phyloP scores from a whole-genome alignment of 2,329 filamentous ascomycete genomes.

The Nakataea oryzae region DNA sequence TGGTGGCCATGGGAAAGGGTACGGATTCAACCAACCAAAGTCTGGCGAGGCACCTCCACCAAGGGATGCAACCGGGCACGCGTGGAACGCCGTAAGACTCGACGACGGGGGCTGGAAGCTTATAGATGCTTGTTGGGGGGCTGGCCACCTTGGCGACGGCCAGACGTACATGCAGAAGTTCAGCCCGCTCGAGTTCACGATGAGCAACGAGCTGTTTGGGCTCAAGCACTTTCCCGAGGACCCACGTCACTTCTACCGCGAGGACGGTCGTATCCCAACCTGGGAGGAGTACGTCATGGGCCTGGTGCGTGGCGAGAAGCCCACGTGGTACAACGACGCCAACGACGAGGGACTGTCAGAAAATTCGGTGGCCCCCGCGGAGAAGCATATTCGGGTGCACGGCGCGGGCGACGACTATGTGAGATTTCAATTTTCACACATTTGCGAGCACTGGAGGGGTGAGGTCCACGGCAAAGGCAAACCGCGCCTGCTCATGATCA shows the following conservation, averaged over 20 bases:
- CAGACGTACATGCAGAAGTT: constrained; percentile 59
- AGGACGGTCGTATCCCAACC: constrained; percentile 53
- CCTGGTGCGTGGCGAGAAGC: constrained; percentile 37
- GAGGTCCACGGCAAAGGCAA: constrained; percentile 55
- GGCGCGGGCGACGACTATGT: constrained; percentile 41
- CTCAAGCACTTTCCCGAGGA: constrained; percentile 69
- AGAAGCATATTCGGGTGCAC: constrained; percentile 49
- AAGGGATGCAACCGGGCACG: constrained; percentile 55
- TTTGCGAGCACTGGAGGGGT: constrained; percentile 78
- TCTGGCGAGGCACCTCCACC: constrained; percentile 57
- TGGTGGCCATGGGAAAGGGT: constrained; percentile 78
- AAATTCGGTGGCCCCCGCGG: constrained; percentile 50
- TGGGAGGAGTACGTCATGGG: constrained; percentile 81
- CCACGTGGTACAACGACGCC: constrained; percentile 33
- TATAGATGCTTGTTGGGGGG: constrained; percentile 87
- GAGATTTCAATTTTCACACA: constrained; percentile 69
- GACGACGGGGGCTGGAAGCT: constrained; percentile 87
- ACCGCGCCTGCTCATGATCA: constrained; percentile 61
- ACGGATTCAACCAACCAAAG: constrained; percentile 53
- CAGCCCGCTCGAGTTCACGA: constrained; percentile 47
- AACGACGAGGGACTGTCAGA: constrained; percentile 40
- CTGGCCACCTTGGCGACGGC: constrained; percentile 52
- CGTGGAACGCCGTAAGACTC: constrained; percentile 88
- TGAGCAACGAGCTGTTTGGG: constrained; percentile 70
- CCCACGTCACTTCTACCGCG: constrained; percentile 58